Base-by-base conservation (phyloP, 768 basidiomycete genomes). In the Macrolepiota dolichaula region DNA sequence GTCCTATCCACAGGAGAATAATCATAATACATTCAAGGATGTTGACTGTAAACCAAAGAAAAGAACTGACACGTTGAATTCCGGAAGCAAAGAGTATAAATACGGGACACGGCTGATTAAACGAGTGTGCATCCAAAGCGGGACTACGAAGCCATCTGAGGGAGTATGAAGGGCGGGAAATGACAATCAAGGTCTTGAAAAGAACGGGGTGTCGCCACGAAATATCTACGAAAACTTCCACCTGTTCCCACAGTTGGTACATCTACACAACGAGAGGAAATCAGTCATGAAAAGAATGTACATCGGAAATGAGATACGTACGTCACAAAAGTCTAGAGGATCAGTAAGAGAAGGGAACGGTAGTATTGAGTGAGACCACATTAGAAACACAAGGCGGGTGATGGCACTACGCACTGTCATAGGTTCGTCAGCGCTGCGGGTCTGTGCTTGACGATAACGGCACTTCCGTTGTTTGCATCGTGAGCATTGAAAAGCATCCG, bases 381-480 rank as follows among this genome's bases (percentile, higher is more conserved):
- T 46, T 40, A 64, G 59, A 29, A 25, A 44, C 40, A 13, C 19
- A 38, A 13, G 19, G 25, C 17, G 17, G 17, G 25, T 19, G 36
- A 36, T 6, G 42, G 49, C 42, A 38, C 57, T 19, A 81, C 88
- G 70, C 71, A 92, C 90, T 2, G 96, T 98, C 96, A 98, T 98
- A 24, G 96, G 96, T 76, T 98, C 97, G 77, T 98, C 97, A 7
- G 97, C 96, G 70, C 92, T 94, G 58, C 97, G 84, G 7, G 97
- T 99, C 72, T 99, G 97, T 67, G 94, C 93, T 78, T 98, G 95
- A 66, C 93, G 89, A 68, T 97, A 98, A 49, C 89, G 84, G 68
- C 93, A 92, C 76, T 94, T 93, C 68, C 90, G 78, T 83, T 96
- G 91, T 68, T 95, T 96, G 86, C 97, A 99, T 67, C 92, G 84